Evolutionary conservation across 495 filamentous ascomycete species (phyloP), one percentile per base, ranked within the genome.

Genomic region (Astrocystis sublimbata): DNA sequence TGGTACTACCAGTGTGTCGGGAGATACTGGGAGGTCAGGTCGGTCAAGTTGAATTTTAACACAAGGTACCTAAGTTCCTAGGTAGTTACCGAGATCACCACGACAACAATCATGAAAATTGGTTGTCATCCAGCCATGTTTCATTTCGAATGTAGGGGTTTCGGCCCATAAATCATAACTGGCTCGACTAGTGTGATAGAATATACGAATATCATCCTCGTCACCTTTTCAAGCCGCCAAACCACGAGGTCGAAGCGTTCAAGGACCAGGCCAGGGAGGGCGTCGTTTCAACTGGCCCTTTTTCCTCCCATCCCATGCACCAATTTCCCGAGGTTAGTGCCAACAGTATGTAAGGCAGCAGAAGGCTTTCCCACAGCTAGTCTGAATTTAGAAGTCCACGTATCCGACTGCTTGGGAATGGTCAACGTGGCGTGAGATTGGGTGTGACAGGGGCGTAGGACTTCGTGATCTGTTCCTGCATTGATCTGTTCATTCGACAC

Each of bases 351-450:
- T 13, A 42, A 43, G 43, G 23, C 12, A 38, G 5, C 36, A n/a
- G n/a, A n/a, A n/a, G n/a, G 8, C 53, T 38, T 41, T 19, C 23
- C 53, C 53, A 41, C 51, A 56, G 23, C 38, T 46, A 58, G 40
- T 15, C 41, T 47, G 42, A 36, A 58, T 38, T 42, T 21, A 19
- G 15, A 6, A 38, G 40, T 10, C 7, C 17, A 23, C 15, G 50
- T 54, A 62, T 62, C 60, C 60, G 60, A 49, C 50, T 30, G 60
- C 40, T 56, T 62, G 60, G 60, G 60, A 62, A 2, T 56, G 60
- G 56, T 62, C 51, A 49, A 53, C 50, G 42, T 56, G 50, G 43
- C 50, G 51, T 45, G 30, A 36, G 36, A 43, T 57, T 33, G 38
- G 23, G 33, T 23, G 53, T 15, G 12, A 9, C n/a, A 35, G 21